These are phyloP conservation scores for Euphorbia peplus DNA, from an alignment of 345 rosid genomes.

Conservation along the genomic window DNA sequence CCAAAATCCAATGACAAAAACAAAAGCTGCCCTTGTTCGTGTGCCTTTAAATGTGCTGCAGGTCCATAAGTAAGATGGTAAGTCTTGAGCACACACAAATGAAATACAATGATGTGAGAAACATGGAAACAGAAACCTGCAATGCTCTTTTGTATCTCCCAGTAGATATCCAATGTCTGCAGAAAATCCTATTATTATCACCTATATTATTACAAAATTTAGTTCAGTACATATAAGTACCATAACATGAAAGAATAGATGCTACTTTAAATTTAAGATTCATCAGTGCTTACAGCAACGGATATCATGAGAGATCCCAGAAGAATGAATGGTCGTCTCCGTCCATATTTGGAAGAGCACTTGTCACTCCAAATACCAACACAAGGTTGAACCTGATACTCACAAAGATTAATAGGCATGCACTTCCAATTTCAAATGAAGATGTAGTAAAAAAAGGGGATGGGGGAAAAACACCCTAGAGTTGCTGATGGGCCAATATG, in stretches of 20 bases:
- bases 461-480: too few relatives aligned
- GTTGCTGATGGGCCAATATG: not conserved
- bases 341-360: constrained; percentile 83
- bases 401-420: not conserved
- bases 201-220: constrained; percentile 75
- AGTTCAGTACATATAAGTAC: constrained; percentile 44
- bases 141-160: constrained; percentile 86
- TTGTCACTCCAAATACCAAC: constrained; percentile 99
- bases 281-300: constrained; percentile 58
- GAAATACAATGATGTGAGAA: constrained; percentile 23
- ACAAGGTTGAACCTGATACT: constrained; percentile 85
- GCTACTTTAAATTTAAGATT: constrained; percentile 9
- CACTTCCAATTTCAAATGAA: not conserved
- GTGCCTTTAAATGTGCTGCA: constrained; percentile 89
- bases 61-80: constrained; percentile 14
- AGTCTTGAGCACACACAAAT: constrained; percentile 1
- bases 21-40: constrained; percentile 75
- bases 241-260: constrained; percentile 10
- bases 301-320: constrained; percentile 87
- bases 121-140: constrained; percentile 54
- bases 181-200: constrained; percentile 92
- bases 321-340: constrained; percentile 90
- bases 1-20: constrained; percentile 93
- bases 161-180: constrained; percentile 92
- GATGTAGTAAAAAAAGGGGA: not conserved